Evolutionary conservation across 2,329 filamentous ascomycete genomes (phyloP), one percentile per base, ranked within the genome.

Genomic region (Aspergillus quadrilineatus): DNA sequence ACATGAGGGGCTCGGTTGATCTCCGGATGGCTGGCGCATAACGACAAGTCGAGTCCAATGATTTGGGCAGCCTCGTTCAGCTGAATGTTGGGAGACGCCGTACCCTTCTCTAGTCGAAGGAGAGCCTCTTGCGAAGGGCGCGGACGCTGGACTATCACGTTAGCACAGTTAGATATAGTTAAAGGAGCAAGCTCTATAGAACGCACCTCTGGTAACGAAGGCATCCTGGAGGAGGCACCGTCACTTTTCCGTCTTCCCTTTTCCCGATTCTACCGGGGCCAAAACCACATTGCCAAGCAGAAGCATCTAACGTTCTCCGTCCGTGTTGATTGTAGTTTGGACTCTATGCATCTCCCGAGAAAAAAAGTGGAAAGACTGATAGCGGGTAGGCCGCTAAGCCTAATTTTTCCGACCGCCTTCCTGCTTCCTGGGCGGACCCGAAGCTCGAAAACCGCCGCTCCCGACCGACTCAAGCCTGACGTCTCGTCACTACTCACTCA

Each of bases 71-170:
- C 77, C 53, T 77, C 70, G 50, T 70, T 66, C 45, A 79, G 64
- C 56, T 77, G 73, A 22, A 66, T 67, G n/a, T 66, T 66, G 22
- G 73, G 70, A n/a, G 68, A 67, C 43, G 67, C 71, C 49, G 68
- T 74, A 57, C 74, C 71, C 66, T 74, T 77, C 63, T 79, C 77
- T 46, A 79, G 73, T 56, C 71, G 71, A 63, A 77, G 69, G 47
- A 78, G 67, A 61, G 75, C 73, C 66, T 76, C 72, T 68, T 77
- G 75, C 65, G 73, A 74, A 56, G 73, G 69, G 62, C 68, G 67
- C 58, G 71, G 65, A 64, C 66, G 69, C 74, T 76, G 60, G 58
- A 53, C 52, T 7, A 15, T 34, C 30, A 46, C 22, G 30, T 55
- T 44, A 55, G 26, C 41, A 54, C 41, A 49, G 43, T 60, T 32